Evolutionary conservation across 495 filamentous ascomycete species (phyloP).

Genomic region (Cudoniella acicularis): DNA sequence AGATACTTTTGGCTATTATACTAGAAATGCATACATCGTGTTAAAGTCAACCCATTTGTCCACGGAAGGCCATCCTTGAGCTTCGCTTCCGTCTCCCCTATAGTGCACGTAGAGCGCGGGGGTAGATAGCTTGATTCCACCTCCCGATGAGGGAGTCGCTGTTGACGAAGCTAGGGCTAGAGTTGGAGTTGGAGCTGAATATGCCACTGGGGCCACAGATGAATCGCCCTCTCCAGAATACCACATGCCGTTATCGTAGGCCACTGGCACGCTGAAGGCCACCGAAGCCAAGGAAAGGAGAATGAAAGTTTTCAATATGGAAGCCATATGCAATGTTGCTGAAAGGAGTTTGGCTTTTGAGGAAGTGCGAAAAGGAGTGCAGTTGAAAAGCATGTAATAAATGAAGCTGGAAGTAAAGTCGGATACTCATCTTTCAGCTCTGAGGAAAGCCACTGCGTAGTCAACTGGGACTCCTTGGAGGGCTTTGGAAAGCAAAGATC

Average conservation of each 20-base stretch:
- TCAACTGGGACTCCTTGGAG: no score
- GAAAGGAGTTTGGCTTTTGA: no score
- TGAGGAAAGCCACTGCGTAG: no score
- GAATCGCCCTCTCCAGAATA: no score
- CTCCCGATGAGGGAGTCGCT: not conserved
- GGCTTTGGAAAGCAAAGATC: no score
- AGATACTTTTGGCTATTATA: not conserved
- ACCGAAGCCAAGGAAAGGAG: constrained; percentile 5
- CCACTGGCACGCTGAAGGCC: not conserved
- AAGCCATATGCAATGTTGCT: no score
- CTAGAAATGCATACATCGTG: constrained; percentile 13
- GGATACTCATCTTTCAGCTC: not conserved
- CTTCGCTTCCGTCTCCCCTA: constrained; percentile 18
- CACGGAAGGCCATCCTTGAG: constrained; percentile 20
- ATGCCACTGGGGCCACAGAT: no score
- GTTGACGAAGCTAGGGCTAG: not conserved
- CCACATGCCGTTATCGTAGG: constrained; percentile 1
- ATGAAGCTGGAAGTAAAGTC: not conserved
- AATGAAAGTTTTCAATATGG: not conserved
- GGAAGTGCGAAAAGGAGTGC: not conserved
- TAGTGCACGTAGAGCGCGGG: not conserved
- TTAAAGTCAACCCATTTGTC: constrained; percentile 21
- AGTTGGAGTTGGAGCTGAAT: no score
- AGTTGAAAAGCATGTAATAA: constrained; percentile 6
- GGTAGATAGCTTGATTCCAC: not conserved